Base-by-base conservation (phyloP, 2,329 filamentous ascomycete genomes). In the Didymella glomerata region DNA sequence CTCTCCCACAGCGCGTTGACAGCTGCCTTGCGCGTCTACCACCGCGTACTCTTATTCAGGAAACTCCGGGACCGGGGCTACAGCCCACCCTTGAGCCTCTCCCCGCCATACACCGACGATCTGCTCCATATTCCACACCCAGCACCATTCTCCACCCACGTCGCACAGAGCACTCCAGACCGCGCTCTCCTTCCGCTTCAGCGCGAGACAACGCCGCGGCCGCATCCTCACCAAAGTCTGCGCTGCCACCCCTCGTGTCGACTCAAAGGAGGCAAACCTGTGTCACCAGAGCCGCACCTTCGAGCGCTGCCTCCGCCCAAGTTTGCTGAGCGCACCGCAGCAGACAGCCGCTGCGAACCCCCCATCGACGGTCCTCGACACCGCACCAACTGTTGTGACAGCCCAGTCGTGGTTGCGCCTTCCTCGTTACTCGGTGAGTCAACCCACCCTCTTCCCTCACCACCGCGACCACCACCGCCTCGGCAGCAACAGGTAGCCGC, bases 371-470 rank as follows among this genome's bases (percentile, higher is more conserved):
- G 22, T 20, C 54, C 55, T 57, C 59, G 46, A 60, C 51, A 55
- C 57, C 62, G 45, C 32, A 48, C 52, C 57, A 8, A 36, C 32
- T 36, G 32, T 36, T 36, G 32, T 36, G 16, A 16, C 32, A 36
- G 32, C 32, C 16, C 18, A 6, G 32, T 36, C 32, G 32, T 36
- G 32, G 20, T 55, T 66, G 63, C 61, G 20, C 66, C 54, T 49
- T 66, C 44, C 49, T 56, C 59, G 40, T 57, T 42, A 50, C 57
- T 50, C 71, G 71, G 74, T 76, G 72, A 77, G 73, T 76, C 71
- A 75, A 70, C 63, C 51, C 54, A 58, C 62, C 53, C 56, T 51
- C 50, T 57, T 53, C 60, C 44, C 46, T 49, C 54, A 48, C 42
- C 54, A 54, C 53, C 46, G 24, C 48, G 13, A 36, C 18, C 60